Percentiles rank a stretch among this genome's conserved stretches.
Evolutionary conservation across 2,329 filamentous ascomycete species (phyloP).

Genomic region (Penicillium hordei): DNA sequence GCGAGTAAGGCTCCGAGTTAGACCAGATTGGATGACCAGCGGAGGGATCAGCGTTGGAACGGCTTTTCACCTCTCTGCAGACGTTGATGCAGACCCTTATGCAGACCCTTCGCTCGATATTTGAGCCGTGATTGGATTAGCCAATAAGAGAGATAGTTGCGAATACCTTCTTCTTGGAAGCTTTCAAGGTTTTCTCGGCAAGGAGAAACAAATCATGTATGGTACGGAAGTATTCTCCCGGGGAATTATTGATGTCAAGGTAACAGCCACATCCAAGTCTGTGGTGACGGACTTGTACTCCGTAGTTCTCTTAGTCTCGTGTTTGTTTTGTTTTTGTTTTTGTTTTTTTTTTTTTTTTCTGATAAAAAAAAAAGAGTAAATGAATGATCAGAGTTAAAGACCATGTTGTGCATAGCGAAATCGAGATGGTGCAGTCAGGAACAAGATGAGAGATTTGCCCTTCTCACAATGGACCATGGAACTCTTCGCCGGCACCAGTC

Average conservation of each 20-base stretch:
- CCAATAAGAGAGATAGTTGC: neutral
- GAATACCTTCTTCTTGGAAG: neutral
- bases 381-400: neutral
- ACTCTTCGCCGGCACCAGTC: constrained; percentile 9
- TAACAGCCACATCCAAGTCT: neutral
- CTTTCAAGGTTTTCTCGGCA: neutral
- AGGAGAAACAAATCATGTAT: neutral
- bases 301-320: too few relatives aligned
- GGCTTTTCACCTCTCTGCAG: neutral
- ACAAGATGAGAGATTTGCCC: neutral
- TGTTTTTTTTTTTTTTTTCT: too few relatives aligned
- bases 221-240: constrained; percentile 13
- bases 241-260: neutral
- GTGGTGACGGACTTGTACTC: neutral
- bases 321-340: too few relatives aligned
- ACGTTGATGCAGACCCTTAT: neutral
- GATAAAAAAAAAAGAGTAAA: neutral
- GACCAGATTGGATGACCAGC: neutral
- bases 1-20: neutral
- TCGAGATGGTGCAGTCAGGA: neutral
- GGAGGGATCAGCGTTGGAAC: neutral
- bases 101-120: constrained; percentile 3
- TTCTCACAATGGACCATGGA: constrained; percentile 1
- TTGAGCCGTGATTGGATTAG: constrained; percentile 8
- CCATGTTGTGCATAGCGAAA: neutral